Percentiles rank a stretch among this genome's conserved stretches.
phyloP scores from a whole-genome alignment of 1,284 basidiomycete species.

The Clitocybe nebularis region DNA sequence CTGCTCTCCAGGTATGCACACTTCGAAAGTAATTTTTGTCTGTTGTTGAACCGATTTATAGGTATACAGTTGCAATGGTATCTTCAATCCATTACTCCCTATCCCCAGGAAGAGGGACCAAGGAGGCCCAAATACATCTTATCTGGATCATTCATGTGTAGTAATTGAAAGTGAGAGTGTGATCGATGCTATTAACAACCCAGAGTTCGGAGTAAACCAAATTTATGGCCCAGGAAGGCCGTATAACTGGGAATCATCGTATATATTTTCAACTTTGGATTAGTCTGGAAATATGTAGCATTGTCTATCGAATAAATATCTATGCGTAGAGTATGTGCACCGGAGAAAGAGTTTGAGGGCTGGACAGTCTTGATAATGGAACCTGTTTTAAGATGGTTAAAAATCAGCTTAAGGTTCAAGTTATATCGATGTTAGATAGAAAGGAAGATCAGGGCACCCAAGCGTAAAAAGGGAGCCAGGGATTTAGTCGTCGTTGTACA shows the following conservation, averaged over 20 bases:
- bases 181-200: slow-evolving; percentile 49
- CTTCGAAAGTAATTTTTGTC: background rate
- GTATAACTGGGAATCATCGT: slow-evolving; percentile 39
- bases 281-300: no score
- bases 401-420: background rate
- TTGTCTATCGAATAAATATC: no score
- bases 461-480: slow-evolving; percentile 45
- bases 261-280: slow-evolving; percentile 31
- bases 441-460: slow-evolving; percentile 39
- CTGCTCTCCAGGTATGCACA: slow-evolving; percentile 34
- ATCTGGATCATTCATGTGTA: slow-evolving; percentile 40
- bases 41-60: slow-evolving; percentile 10
- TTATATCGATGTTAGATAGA: slow-evolving; percentile 5
- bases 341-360: no score
- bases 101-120: slow-evolving; percentile 42
- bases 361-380: no score
- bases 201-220: slow-evolving; percentile 38
- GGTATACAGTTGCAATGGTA: slow-evolving; percentile 44
- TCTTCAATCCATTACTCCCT: slow-evolving; percentile 33
- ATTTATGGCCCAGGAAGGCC: slow-evolving; percentile 39
- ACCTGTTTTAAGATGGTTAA: no score
- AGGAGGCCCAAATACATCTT: slow-evolving; percentile 33
- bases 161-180: slow-evolving; percentile 47
- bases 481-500: slow-evolving; percentile 39
- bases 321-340: no score